Conservation (phyloP, 306 rosid genomes). For the Trifolium repens region DNA sequence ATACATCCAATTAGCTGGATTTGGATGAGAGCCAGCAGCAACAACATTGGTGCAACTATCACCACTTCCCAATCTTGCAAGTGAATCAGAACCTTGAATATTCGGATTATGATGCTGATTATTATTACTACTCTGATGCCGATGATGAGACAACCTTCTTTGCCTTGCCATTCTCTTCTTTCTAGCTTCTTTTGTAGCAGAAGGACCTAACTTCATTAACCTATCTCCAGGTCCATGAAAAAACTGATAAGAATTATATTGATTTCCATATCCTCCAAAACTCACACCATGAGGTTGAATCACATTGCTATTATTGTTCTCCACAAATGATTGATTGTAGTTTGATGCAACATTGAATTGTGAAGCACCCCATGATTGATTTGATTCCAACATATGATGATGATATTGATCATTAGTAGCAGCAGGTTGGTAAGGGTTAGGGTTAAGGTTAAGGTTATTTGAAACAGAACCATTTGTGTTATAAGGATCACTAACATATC, state of each 20-base stretch:
- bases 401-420: conserved; percentile 46
- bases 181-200: conserved; percentile 90
- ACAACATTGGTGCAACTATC: conserved; percentile 53
- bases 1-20: conserved; percentile 70
- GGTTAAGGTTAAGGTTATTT: conserved; percentile 35
- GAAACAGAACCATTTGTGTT: conserved; percentile 40
- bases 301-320: background rate
- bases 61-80: conserved; percentile 48
- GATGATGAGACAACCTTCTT: conserved; percentile 65
- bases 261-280: conserved; percentile 59
- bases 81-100: conserved; percentile 47
- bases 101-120: conserved; percentile 35
- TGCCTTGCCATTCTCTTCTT: conserved; percentile 97
- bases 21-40: conserved; percentile 39
- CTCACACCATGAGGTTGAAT: conserved; percentile 31
- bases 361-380: conserved; percentile 63
- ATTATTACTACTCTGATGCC: conserved; percentile 51
- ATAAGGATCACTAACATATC: conserved; percentile 56
- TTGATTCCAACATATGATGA: conserved; percentile 54
- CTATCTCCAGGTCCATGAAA: conserved; percentile 56
- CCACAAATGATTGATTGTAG: conserved; percentile 59
- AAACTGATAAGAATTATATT: conserved; percentile 53
- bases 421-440: conserved; percentile 45
- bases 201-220: conserved; percentile 71
- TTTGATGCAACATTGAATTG: conserved; percentile 57